These are phyloP conservation scores for Sugiyamaella americana DNA, from an alignment of 805 yeast species.

Conservation along the genomic window DNA sequence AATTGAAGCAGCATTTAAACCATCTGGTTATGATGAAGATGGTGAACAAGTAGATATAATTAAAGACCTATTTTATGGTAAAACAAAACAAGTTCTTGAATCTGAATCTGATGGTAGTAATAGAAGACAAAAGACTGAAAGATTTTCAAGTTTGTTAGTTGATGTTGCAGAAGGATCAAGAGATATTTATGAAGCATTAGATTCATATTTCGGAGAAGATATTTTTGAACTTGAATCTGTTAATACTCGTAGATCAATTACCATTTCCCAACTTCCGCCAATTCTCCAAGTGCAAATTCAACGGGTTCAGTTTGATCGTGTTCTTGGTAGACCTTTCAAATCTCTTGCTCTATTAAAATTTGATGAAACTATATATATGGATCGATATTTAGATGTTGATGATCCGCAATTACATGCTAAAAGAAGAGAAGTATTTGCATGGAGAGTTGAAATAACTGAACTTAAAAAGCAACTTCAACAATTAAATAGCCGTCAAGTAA, in stretches of 20 bases:
- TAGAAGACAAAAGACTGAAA: conserved; percentile 55
- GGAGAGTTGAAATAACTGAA: conserved; percentile 43
- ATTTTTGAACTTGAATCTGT: conserved; percentile 51
- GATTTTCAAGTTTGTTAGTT: conserved; percentile 75
- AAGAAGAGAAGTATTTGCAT: conserved; percentile 49
- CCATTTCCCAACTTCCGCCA: conserved; percentile 67
- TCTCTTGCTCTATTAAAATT: conserved; percentile 78
- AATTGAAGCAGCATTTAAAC: conserved; percentile 78
- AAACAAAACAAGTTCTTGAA: conserved; percentile 65
- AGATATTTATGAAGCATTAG: conserved; percentile 85
- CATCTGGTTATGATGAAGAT: conserved; percentile 50
- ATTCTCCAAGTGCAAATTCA: conserved; percentile 89
- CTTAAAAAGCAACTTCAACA: conserved; percentile 13
- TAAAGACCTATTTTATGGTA: conserved; percentile 78
- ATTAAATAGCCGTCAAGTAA: conserved; percentile 18
- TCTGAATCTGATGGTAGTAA: conserved; percentile 29
- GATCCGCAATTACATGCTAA: conserved; percentile 42
- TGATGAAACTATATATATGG: conserved; percentile 72
- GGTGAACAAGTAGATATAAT: conserved; percentile 84
- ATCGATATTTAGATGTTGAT: conserved; percentile 72
- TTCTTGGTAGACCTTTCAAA: conserved; percentile 66
- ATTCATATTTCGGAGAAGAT: conserved; percentile 72
- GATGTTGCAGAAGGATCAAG: conserved; percentile 85
- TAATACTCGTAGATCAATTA: conserved; percentile 70
- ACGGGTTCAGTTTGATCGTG: conserved; percentile 84